These are phyloP conservation scores for Eryngium alpinum DNA, from an alignment of 140 eudicot species.

Conservation along the genomic window DNA sequence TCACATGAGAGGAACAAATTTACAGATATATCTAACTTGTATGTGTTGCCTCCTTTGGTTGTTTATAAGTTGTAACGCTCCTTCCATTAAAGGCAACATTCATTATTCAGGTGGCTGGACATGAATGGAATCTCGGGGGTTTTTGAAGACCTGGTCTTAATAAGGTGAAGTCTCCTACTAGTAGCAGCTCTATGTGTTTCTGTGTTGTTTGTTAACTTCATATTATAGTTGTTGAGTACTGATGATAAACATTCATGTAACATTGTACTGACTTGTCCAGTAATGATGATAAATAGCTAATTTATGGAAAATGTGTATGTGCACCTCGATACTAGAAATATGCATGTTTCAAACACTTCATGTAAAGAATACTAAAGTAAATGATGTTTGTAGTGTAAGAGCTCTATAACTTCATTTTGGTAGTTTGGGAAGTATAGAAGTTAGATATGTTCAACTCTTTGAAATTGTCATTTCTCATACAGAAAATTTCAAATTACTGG, in stretches of 20 bases:
- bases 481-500: neutral
- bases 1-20: neutral
- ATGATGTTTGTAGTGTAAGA: conserved; percentile 6
- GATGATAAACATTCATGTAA: too few species aligned
- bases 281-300: too few species aligned
- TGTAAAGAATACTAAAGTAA: neutral
- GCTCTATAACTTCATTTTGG: too few species aligned
- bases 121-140: conserved; percentile 28
- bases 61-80: neutral
- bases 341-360: neutral
- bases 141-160: neutral
- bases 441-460: neutral
- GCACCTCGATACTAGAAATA: neutral
- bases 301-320: neutral
- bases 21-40: conserved; percentile 7
- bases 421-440: neutral
- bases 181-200: neutral
- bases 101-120: conserved; percentile 38
- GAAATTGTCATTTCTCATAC: neutral
- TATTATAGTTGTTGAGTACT: too few species aligned
- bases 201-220: neutral
- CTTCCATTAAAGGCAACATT: neutral
- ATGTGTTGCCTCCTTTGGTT: neutral
- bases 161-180: conserved; percentile 19
- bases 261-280: too few species aligned